Conservation (phyloP, 2,329 filamentous ascomycete species). For the Aureobasidium pullulans region DNA sequence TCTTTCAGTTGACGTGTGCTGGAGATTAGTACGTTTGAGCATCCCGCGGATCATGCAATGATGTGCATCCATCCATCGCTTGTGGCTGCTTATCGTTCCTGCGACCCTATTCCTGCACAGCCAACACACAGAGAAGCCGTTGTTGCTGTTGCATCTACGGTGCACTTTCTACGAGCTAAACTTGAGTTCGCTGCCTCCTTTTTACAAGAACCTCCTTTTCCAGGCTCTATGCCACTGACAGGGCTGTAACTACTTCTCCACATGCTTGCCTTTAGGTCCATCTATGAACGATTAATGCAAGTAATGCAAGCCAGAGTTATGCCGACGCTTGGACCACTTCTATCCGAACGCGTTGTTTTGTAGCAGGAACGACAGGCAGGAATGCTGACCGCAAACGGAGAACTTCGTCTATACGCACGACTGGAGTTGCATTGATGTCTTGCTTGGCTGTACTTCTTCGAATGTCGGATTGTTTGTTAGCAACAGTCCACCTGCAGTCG, state of each 20-base stretch:
- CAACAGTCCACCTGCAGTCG: background rate
- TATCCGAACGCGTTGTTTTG: slow-evolving; percentile 9
- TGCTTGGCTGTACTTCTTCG: background rate
- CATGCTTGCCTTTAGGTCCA: background rate
- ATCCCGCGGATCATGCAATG: slow-evolving; percentile 4
- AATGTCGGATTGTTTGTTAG: background rate
- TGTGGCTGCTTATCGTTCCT: background rate
- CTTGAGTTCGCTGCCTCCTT: background rate
- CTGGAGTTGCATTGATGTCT: background rate
- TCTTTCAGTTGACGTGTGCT: background rate
- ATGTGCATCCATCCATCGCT: slow-evolving; percentile 1
- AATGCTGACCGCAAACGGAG: slow-evolving; percentile 10
- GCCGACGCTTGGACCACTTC: slow-evolving; percentile 2
- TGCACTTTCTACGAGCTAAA: background rate
- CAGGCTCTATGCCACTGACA: background rate
- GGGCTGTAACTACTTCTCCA: no score
- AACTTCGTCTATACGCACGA: background rate
- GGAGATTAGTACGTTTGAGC: slow-evolving; percentile 9
- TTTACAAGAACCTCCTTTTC: background rate
- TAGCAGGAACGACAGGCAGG: background rate
- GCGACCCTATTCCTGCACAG: background rate
- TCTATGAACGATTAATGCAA: background rate
- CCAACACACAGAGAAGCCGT: background rate
- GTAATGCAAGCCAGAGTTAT: slow-evolving; percentile 7
- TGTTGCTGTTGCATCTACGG: background rate